These are phyloP conservation scores for Colletotrichum echinochloae DNA, from an alignment of 2,329 filamentous ascomycete species.

Conservation along the genomic window DNA sequence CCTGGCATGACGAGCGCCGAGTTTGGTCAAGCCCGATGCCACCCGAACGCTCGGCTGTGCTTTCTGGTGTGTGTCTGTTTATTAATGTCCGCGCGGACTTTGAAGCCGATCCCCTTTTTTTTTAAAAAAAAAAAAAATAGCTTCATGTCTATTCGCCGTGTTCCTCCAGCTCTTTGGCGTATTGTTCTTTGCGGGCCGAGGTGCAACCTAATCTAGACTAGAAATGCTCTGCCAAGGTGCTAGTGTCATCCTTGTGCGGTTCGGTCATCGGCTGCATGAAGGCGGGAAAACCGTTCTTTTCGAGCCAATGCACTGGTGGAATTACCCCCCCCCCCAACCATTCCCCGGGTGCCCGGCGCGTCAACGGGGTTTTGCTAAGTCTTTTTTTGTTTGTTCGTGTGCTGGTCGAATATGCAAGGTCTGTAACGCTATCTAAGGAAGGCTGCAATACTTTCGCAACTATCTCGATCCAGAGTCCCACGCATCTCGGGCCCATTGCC, in stretches of 20 bases:
- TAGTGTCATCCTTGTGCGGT: neutral
- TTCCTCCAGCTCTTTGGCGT: neutral
- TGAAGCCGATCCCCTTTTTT: constrained; percentile 8
- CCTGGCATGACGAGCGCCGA: neutral
- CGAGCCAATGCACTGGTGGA: constrained; percentile 32
- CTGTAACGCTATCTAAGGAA: neutral
- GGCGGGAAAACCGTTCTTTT: constrained; percentile 1
- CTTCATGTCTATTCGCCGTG: neutral
- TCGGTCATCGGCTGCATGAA: neutral
- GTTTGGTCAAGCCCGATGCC: neutral
- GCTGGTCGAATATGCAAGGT: neutral
- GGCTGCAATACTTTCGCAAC: constrained; percentile 3
- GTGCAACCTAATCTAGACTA: neutral
- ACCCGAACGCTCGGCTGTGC: neutral
- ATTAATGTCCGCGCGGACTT: neutral
- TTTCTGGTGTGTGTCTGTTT: neutral
- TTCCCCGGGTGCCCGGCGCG: constrained; percentile 8
- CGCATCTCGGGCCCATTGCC: constrained; percentile 27
- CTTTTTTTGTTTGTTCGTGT: neutral
- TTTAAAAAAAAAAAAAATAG: too few species aligned
- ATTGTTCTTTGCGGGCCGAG: neutral
- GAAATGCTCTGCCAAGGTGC: constrained; percentile 17
- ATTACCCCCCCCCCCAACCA: constrained; percentile 23
- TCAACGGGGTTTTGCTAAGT: constrained; percentile 6
- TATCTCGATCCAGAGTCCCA: constrained; percentile 27